Conservation (phyloP, 2,329 filamentous ascomycete genomes). For the Aspergillus aculeatus region DNA sequence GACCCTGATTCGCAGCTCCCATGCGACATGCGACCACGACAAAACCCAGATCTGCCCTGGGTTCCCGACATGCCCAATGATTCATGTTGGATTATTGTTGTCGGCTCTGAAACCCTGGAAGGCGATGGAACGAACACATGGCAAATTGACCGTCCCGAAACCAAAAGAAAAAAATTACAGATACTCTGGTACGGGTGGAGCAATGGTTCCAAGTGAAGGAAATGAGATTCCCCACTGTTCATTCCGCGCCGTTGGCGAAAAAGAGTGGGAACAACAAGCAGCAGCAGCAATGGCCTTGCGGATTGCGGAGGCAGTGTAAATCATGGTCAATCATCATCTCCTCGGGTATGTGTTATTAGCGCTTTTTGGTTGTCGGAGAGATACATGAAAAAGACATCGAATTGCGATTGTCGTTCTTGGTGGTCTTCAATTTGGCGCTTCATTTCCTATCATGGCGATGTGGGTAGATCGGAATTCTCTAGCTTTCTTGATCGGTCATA, state of each 20-base stretch:
- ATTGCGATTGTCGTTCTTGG: not conserved
- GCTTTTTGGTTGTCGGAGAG: not conserved
- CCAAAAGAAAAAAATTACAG: constrained; percentile 14
- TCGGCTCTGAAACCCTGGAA: not conserved
- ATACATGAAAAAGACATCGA: not conserved
- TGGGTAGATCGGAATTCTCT: not conserved
- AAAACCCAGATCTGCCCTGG: not conserved
- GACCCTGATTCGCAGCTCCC: not conserved
- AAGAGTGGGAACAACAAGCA: not conserved
- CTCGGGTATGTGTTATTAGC: not conserved
- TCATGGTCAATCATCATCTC: not conserved
- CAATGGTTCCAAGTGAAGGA: constrained; percentile 15
- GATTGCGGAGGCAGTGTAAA: constrained; percentile 6
- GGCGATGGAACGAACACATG: constrained; percentile 18
- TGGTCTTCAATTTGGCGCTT: not conserved
- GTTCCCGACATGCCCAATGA: not conserved
- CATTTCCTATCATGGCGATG: not conserved
- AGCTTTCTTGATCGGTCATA: not conserved
- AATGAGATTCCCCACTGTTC: constrained; percentile 25
- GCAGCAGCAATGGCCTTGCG: not conserved
- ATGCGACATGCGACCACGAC: no score
- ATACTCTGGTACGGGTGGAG: constrained; percentile 4
- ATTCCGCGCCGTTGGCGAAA: constrained; percentile 22
- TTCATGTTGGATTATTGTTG: not conserved
- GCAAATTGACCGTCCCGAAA: constrained; percentile 13